A percentile compares a stretch with the other conserved stretches of the same genome.
Evolutionary conservation across 164 flowering plant species (phyloP).

Genomic region (Stephania japonica): DNA sequence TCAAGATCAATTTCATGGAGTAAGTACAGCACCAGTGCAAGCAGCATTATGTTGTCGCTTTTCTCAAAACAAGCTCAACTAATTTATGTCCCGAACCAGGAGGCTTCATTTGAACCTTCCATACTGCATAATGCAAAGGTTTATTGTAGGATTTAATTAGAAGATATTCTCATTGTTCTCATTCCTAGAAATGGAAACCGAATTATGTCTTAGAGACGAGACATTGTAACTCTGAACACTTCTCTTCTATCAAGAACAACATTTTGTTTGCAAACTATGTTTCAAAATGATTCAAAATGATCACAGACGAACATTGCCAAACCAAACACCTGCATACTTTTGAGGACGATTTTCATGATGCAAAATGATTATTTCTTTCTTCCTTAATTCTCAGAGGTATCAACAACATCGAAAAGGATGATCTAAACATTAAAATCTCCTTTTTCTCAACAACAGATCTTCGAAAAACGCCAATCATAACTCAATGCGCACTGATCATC

Average conservation of each 20-base stretch:
- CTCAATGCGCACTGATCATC: not conserved
- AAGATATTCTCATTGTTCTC: not conserved
- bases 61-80: not conserved
- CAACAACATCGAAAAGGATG: not conserved
- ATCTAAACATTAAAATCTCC: not conserved
- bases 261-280: not conserved
- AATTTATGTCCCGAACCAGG: not conserved
- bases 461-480: not conserved
- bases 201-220: not conserved
- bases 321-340: slow-evolving; percentile 2
- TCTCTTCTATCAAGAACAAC: not conserved
- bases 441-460: not conserved
- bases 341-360: not conserved
- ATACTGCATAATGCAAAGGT: not conserved
- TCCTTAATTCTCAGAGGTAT: not conserved
- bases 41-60: not conserved
- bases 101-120: not conserved
- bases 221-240: not conserved
- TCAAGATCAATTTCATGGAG: not conserved
- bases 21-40: not conserved
- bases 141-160: not conserved
- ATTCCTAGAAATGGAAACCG: not conserved
- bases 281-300: not conserved
- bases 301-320: not conserved
- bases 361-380: not conserved